These are phyloP conservation scores for Dipteronia sinensis DNA, from an alignment of 345 rosid genomes.

Conservation along the genomic window DNA sequence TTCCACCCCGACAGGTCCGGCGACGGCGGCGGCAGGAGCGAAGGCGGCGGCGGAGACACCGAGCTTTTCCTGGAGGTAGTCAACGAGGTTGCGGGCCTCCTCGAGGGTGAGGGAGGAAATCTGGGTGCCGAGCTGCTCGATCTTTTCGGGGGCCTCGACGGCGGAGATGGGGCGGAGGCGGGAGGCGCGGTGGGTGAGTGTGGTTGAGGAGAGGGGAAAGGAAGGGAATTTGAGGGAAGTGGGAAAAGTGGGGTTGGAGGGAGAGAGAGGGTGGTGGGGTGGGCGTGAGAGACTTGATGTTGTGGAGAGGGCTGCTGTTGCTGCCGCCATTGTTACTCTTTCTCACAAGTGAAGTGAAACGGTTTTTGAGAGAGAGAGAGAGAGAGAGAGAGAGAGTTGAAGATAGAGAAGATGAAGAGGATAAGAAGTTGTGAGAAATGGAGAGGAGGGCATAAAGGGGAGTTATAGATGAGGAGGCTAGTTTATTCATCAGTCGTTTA, in stretches of 20 bases:
- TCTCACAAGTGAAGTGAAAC: not conserved
- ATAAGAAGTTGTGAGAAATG: slow-evolving; percentile 14
- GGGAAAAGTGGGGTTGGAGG: slow-evolving; percentile 26
- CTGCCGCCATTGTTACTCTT: slow-evolving; percentile 22
- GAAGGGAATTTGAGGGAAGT: slow-evolving; percentile 44
- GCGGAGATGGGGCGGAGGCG: slow-evolving; percentile 63
- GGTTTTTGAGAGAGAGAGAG: not conserved
- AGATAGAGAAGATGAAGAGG: slow-evolving; percentile 9
- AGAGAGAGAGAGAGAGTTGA: not conserved
- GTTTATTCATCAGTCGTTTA: not conserved
- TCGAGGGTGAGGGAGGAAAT: slow-evolving; percentile 70
- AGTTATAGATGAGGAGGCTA: not conserved
- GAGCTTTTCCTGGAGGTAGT: slow-evolving; percentile 80
- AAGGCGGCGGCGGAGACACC: slow-evolving; percentile 79
- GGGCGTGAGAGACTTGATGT: slow-evolving; percentile 34
- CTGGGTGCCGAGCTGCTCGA: slow-evolving; percentile 61
- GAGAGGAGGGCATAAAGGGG: not conserved
- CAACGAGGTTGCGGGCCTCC: slow-evolving; percentile 77
- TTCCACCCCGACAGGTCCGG: slow-evolving; percentile 40
- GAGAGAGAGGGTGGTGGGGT: slow-evolving; percentile 13
- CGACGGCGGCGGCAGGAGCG: slow-evolving; percentile 55
- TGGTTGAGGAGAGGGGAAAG: slow-evolving; percentile 29
- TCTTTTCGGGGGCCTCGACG: slow-evolving; percentile 70
- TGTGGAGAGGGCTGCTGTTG: slow-evolving; percentile 39
- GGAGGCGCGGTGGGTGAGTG: slow-evolving; percentile 38